phyloP scores from a whole-genome alignment of 805 yeast genomes.

The Candida patagonica region DNA sequence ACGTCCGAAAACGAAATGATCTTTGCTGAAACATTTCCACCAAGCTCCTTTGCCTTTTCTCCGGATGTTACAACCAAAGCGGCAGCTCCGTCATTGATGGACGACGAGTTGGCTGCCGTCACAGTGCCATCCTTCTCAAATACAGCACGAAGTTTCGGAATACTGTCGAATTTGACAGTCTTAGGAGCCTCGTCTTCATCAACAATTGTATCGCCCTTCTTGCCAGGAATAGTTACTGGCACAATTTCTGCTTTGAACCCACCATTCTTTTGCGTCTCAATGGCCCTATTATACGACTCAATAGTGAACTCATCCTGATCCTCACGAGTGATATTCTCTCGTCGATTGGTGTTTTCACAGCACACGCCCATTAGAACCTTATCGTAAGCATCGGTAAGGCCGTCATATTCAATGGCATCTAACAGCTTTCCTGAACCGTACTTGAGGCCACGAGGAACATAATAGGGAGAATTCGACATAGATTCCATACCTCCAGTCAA shows the following conservation, averaged over 20 bases:
- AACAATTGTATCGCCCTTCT: conserved; percentile 62
- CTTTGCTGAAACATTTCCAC: conserved; percentile 62
- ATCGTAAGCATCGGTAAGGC: conserved; percentile 81
- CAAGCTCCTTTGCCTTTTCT: conserved; percentile 64
- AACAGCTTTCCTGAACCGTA: conserved; percentile 45
- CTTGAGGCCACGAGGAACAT: conserved; percentile 58
- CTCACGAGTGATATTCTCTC: conserved; percentile 65
- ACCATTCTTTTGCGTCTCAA: conserved; percentile 58
- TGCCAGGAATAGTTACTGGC: conserved; percentile 64
- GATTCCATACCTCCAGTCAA: conserved; percentile 96
- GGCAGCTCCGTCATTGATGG: conserved; percentile 93
- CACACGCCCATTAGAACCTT: conserved; percentile 86
- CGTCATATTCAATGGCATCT: conserved; percentile 67
- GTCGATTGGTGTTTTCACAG: conserved; percentile 88
- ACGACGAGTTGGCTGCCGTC: conserved; percentile 91
- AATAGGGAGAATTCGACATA: conserved; percentile 91
- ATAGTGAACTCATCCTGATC: conserved; percentile 81
- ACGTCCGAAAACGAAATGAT: conserved; percentile 93
- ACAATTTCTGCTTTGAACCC: conserved; percentile 70
- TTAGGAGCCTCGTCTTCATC: conserved; percentile 68
- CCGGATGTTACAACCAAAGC: conserved; percentile 81
- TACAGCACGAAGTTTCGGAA: conserved; percentile 75
- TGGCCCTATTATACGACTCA: conserved; percentile 72
- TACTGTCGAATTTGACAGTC: conserved; percentile 60
- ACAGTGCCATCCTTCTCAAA: conserved; percentile 91